Percentiles rank a stretch among this genome's conserved stretches.
These are phyloP conservation scores for Tolypocladium nubicola DNA, from an alignment of 2,329 filamentous ascomycete species.

Conservation along the genomic window DNA sequence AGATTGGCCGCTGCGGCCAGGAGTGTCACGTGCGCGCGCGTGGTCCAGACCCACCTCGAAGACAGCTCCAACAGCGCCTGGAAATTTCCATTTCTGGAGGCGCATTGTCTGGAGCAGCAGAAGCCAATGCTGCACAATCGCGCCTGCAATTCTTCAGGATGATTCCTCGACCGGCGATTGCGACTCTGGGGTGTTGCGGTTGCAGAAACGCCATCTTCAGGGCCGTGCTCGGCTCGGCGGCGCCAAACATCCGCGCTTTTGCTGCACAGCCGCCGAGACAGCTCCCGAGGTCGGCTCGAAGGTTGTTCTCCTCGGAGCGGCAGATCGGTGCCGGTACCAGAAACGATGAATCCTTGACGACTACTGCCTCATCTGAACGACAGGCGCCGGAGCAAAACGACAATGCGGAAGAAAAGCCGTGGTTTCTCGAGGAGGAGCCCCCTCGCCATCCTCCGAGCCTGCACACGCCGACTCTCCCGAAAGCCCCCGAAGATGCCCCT, in stretches of 20 bases:
- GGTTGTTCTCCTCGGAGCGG: conserved; percentile 11
- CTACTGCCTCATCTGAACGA: conserved; percentile 8
- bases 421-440: conserved; percentile 75
- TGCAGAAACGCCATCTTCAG: conserved; percentile 19
- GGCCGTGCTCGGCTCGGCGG: conserved; percentile 14
- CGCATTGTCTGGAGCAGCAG: not conserved
- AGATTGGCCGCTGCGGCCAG: conserved; percentile 2
- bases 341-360: conserved; percentile 4
- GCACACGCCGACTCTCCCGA: conserved; percentile 37
- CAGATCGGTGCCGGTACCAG: not conserved
- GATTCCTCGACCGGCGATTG: conserved; percentile 18
- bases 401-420: conserved; percentile 44
- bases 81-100: not conserved
- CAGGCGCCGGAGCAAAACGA: conserved; percentile 11
- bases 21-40: conserved; percentile 5
- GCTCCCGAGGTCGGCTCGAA: conserved; percentile 9
- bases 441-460: conserved; percentile 39
- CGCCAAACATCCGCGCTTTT: conserved; percentile 13
- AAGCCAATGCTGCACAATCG: not conserved
- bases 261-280: conserved; percentile 9
- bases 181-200: conserved; percentile 18
- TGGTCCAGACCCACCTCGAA: not conserved
- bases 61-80: not conserved
- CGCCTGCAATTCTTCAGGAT: conserved; percentile 7
- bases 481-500: conserved; percentile 58